Base-by-base conservation (phyloP, 2,329 filamentous ascomycete species). In the Macroventuria anomochaeta region DNA sequence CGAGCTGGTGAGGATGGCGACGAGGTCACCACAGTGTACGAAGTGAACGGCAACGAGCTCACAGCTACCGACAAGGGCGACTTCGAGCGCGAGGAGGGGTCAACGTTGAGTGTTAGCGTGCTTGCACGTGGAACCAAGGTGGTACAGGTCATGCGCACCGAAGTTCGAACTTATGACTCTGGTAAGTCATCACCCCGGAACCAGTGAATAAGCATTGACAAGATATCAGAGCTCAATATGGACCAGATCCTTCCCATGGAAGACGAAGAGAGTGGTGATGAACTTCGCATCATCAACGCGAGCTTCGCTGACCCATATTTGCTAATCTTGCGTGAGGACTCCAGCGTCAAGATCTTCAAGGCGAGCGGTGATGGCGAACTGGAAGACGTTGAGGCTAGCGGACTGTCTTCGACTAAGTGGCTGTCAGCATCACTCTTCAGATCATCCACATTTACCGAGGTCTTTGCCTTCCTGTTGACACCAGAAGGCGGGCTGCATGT, bases 191-290 rank as follows among this genome's bases (percentile, higher is more conserved):
- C 7, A 12, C 49, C 61, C 15, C 38, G 28, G 29, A 21, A n/a
- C 17, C 34, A 5, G 15, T 15, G 15, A 8, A 15, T 2, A 21
- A 10, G 7, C 17, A 11, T 25, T 54, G n/a, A 49, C 17, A 37
- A 4, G 1, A 10, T 2, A 13, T 2, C 31, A 91, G 91, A 96
- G 73, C 84, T 99, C 54, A 90, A 89, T 10, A 82, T 99, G 46
- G 88, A 88, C 38, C 93, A 97, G 68, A 97, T 99, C 48, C 83
- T 97, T 42, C 91, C 93, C 0, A 91, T 97, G 83, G 85, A 91
- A 57, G 95, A 97, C 65, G 95, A 71, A 42, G 67, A 95, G 60
- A 93, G 88, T 0, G 92, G 89, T 11, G 87, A 85, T 17, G 91
- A 96, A 65, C 88, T 91, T 4, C 83, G 88, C 46, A 88, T 95